phyloP scores from a whole-genome alignment of 441 rosid genomes.

The Cnidoscolus chayamansa region DNA sequence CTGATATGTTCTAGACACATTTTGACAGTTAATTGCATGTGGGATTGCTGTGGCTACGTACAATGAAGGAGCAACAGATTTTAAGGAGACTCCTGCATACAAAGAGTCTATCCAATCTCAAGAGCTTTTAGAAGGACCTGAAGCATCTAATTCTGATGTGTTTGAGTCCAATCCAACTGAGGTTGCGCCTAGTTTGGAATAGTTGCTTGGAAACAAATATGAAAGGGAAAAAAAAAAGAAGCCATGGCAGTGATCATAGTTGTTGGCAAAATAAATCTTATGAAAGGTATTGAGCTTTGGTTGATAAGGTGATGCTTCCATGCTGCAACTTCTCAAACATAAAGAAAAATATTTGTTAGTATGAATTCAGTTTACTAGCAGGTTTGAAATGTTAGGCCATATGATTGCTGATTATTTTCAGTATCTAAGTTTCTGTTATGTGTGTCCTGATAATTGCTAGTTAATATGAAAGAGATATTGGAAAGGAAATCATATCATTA shows the following conservation, averaged over 20 bases:
- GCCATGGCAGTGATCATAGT: constrained; percentile 3
- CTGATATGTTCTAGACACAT: constrained; percentile 7
- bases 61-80: constrained; percentile 84
- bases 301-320: constrained; percentile 19
- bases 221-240: neutral
- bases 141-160: constrained; percentile 59
- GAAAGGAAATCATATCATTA: neutral
- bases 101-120: constrained; percentile 68
- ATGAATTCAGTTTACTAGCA: constrained; percentile 17
- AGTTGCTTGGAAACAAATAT: constrained; percentile 21
- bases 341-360: constrained; percentile 9
- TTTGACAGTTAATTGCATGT: constrained; percentile 59
- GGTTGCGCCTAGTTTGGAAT: constrained; percentile 88
- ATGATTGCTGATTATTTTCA: neutral
- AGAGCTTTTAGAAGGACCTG: constrained; percentile 72
- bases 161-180: constrained; percentile 92
- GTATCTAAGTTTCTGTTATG: neutral
- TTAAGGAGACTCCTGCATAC: constrained; percentile 78
- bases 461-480: neutral
- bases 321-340: constrained; percentile 25
- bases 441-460: neutral
- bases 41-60: constrained; percentile 74
- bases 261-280: constrained; percentile 11
- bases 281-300: constrained; percentile 6
- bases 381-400: neutral